phyloP scores from a whole-genome alignment of 2,329 filamentous ascomycete species.

The Knoxdaviesia capensis region DNA sequence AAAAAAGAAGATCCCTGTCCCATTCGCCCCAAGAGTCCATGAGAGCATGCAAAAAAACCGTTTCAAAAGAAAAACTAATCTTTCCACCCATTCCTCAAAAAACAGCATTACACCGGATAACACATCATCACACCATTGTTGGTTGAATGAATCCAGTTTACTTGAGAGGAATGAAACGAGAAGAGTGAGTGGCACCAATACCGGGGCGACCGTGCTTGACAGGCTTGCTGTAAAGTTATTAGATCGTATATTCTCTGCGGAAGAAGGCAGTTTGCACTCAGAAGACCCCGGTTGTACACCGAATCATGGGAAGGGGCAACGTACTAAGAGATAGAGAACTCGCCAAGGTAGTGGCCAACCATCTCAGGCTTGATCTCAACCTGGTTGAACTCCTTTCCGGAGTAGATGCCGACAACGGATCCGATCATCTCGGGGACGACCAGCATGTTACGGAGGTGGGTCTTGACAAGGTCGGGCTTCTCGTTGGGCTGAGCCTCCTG shows the following conservation, averaged over 20 bases:
- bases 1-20: too few relatives aligned
- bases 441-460: conserved; percentile 99
- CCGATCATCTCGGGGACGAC: conserved; percentile 99
- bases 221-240: conserved; percentile 64
- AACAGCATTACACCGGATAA: too few relatives aligned
- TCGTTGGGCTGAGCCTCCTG: conserved; percentile 98
- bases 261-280: background rate
- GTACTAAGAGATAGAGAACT: conserved; percentile 99
- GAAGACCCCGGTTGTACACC: background rate
- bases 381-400: conserved; percentile 99
- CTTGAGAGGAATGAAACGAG: conserved; percentile 99
- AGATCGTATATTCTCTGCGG: background rate
- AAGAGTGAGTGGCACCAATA: conserved; percentile 99
- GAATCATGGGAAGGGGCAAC: conserved; percentile 18
- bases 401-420: conserved; percentile 97
- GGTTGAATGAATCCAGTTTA: conserved; percentile 26
- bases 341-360: conserved; percentile 97
- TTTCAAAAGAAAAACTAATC: too few relatives aligned
- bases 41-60: too few relatives aligned
- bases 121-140: too few relatives aligned
- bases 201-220: conserved; percentile 99
- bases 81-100: too few relatives aligned
- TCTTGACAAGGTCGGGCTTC: conserved; percentile 99
- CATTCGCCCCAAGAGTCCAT: too few relatives aligned
- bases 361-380: conserved; percentile 99